Percentiles rank a stretch among this genome's conserved stretches.
Conservation (phyloP, 768 basidiomycete genomes). For the Mycena kentingensis region DNA sequence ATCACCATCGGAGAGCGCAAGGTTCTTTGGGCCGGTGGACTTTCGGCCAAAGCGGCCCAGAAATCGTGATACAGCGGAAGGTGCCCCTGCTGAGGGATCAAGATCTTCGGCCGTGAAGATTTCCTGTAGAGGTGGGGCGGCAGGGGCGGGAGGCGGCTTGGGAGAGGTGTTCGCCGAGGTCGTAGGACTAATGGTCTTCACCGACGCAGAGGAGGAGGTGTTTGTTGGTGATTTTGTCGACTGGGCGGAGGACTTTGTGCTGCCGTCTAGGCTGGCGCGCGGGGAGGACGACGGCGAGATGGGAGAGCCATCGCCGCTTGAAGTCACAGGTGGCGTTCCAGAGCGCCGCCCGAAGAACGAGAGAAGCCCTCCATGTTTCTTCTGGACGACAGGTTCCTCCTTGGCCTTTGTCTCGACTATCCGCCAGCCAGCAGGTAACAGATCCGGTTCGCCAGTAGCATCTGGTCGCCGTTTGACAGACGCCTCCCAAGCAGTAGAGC, state of each 20-base stretch:
- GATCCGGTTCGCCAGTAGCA: constrained; percentile 48
- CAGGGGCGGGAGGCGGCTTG: constrained; percentile 16
- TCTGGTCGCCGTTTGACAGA: constrained; percentile 59
- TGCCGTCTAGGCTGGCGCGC: constrained; percentile 34
- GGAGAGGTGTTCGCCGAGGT: constrained; percentile 9
- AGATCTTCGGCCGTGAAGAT: constrained; percentile 22
- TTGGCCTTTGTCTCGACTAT: constrained; percentile 57
- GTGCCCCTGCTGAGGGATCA: constrained; percentile 31
- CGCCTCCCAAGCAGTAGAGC: constrained; percentile 75
- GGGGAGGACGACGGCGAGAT: constrained; percentile 22
- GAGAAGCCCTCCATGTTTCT: constrained; percentile 61
- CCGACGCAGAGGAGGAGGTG: constrained; percentile 14
- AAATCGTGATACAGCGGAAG: constrained; percentile 83
- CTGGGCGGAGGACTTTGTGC: constrained; percentile 18
- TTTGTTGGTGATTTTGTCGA: constrained; percentile 20
- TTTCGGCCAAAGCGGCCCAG: constrained; percentile 70
- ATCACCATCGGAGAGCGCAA: constrained; percentile 79
- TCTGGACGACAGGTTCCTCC: constrained; percentile 43
- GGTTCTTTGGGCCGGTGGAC: constrained; percentile 42
- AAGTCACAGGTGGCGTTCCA: constrained; percentile 29
- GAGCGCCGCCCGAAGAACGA: constrained; percentile 68
- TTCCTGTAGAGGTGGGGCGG: constrained; percentile 18
- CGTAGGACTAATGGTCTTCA: constrained; percentile 6
- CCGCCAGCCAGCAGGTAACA: constrained; percentile 70
- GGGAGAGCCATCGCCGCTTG: constrained; percentile 23